Conservation (phyloP, 1,139 yeast genomes). For the Casaregolazyma suthepensis region DNA sequence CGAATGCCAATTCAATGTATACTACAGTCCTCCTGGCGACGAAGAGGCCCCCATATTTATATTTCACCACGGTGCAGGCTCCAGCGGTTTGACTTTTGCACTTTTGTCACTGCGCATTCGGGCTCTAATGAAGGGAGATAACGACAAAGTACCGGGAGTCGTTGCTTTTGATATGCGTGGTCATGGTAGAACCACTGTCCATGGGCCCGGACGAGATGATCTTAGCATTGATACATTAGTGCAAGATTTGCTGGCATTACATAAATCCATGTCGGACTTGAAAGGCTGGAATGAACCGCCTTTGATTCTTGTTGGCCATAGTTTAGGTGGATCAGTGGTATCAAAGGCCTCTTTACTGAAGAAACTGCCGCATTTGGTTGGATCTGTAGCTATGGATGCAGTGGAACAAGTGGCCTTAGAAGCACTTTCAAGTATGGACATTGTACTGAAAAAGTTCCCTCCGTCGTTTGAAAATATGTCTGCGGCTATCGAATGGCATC, state of each 20-base stretch:
- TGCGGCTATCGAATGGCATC: conserved; percentile 81
- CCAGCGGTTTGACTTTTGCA: conserved; percentile 75
- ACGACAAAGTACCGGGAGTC: conserved; percentile 44
- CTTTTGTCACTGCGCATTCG: conserved; percentile 38
- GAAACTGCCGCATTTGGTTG: conserved; percentile 33
- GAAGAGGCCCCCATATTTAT: conserved; percentile 51
- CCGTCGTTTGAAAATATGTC: conserved; percentile 43
- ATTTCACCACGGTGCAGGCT: conserved; percentile 94
- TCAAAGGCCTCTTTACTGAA: conserved; percentile 42
- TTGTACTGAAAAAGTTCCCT: conserved; percentile 60
- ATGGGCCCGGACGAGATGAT: conserved; percentile 28
- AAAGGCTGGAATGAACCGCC: conserved; percentile 33
- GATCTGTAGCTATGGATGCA: conserved; percentile 76
- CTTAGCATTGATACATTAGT: conserved; percentile 49
- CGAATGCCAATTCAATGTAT: conserved; percentile 45
- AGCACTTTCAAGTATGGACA: conserved; percentile 61
- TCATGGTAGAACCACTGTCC: conserved; percentile 54
- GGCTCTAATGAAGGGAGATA: conserved; percentile 23
- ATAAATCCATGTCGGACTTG: conserved; percentile 35
- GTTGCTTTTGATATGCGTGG: conserved; percentile 77
- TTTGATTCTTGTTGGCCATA: conserved; percentile 71
- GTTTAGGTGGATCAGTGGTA: conserved; percentile 84
- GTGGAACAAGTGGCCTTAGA: conserved; percentile 88
- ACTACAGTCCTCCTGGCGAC: conserved; percentile 49
- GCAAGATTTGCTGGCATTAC: conserved; percentile 49